Base-by-base conservation (phyloP, 805 yeast species). In the Wickerhamomyces ciferrii region DNA sequence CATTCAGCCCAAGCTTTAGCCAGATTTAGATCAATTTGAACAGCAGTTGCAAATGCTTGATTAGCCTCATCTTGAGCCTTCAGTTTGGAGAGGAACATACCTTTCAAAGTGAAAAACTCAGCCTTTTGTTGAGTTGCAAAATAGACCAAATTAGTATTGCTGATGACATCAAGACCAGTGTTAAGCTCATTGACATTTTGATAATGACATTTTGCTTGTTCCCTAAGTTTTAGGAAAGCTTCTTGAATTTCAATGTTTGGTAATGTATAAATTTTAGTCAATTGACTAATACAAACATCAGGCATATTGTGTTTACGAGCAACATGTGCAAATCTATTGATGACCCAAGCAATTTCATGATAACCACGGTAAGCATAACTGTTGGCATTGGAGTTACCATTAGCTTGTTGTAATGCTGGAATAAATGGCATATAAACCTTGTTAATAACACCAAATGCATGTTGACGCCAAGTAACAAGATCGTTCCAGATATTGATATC, bases 1-100 rank as follows among this genome's bases (percentile, higher is more conserved):
- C 99, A 94, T 63, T 95, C 97, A 4, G 97, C 98, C 99, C 99
- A 94, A 0, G 99, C 98, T 63, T 94, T 92, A 2, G 98, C 96
- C 41, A 94, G 67, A 58, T 91, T 89, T 55, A 92, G 76, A 60
- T 95, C 99, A 47, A 94, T 83, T 65, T 94, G 98, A 18, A 94
- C 97, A 1, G 99, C 97, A 2, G 97, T 88, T 2, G 98, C 96
- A 70, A 94, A 94, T 0, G 97, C 97, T 62, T 94, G 96, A 61
- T 94, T 91, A 14, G 99, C 98, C 58, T 92, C 97, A 49, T 92
- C 98, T 53, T 83, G 82, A 40, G 88, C 92, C 54, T 88, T 84
- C 55, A 94, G 72, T 62, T 90, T 92, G 19, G 96, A 95, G 57
- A 92, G 76, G 60, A 95, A 94, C 97, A 94, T 94, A 53, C 99